Evolutionary conservation across 768 basidiomycete genomes (phyloP).

Genomic region (Mycena kentingensis): DNA sequence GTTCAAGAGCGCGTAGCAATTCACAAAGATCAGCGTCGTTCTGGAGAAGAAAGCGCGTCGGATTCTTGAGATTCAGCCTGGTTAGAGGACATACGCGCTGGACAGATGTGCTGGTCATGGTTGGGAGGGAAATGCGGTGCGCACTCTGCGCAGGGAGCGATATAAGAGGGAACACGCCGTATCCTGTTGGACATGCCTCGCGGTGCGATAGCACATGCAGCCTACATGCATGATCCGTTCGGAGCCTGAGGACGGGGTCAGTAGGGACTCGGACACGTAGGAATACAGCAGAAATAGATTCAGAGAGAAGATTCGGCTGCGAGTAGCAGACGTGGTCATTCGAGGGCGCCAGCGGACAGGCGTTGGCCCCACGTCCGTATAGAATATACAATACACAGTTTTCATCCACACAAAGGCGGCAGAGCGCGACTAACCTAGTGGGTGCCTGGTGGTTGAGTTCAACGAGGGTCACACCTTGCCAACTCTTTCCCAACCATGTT

Average conservation of each 20-base stretch:
- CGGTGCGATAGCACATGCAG: slow-evolving; percentile 16
- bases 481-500: slow-evolving; percentile 6
- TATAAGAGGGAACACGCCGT: slow-evolving; percentile 12
- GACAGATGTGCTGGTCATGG: slow-evolving; percentile 1
- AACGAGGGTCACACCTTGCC: neutral
- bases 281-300: slow-evolving; percentile 5
- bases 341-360: slow-evolving; percentile 12
- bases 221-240: slow-evolving; percentile 20
- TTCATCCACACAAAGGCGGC: slow-evolving; percentile 11
- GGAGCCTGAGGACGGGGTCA: neutral
- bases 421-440: too few relatives aligned
- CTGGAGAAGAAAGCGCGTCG: slow-evolving; percentile 1
- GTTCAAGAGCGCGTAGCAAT: slow-evolving; percentile 52
- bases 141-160: neutral
- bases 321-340: slow-evolving; percentile 18
- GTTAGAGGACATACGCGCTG: neutral
- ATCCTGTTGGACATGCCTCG: slow-evolving; percentile 19
- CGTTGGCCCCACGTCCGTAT: slow-evolving; percentile 17
- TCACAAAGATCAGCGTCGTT: slow-evolving; percentile 54
- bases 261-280: slow-evolving; percentile 5
- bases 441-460: too few relatives aligned
- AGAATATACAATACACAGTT: slow-evolving; percentile 19
- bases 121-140: neutral
- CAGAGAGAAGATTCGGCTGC: slow-evolving; percentile 26
- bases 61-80: neutral